Evolutionary conservation across 208 protist species (phyloP), one percentile per base, ranked within the genome.

Genomic region (Crithidia fasciculata): DNA sequence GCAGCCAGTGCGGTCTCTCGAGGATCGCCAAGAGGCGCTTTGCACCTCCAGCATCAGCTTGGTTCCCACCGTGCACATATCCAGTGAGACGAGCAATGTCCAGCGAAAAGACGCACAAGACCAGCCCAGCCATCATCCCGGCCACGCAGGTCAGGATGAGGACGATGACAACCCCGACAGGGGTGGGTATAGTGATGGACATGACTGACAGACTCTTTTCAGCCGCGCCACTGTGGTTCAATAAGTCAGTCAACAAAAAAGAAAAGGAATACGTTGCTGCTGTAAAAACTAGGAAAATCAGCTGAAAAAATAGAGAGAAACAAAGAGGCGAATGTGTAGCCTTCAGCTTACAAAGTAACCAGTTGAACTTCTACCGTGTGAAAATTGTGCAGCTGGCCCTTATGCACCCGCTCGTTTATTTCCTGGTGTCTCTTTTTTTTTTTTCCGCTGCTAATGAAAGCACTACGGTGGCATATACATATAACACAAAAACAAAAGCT

Each of bases 81-180:
- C 69, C 85, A 18, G 66, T 82, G 13, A 93, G 65, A 10, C 85
- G 83, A 47, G 56, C 80, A 16, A 79, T 73, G 64, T 89, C 88
- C 37, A 89, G 73, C 52, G 88, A 88, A 70, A 93, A 90, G n/a
- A 87, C 54, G 52, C 82, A 93, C 49, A 90, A 67, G 50, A 89
- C 81, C 7, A 93, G 73, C 0, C 85, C 85, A 43, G 85, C 80
- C 72, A 86, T 82, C 37, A 80, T 78, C 43, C 82, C 85, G 0
- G 83, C 78, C 45, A 90, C n/a, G 50, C 82, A 67, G n/a, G 75
- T 90, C 39, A 90, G 75, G 12, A 77, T 62, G 55, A 80, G 36
- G n/a, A 90, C 80, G n/a, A 90, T 74, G 36, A 76, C 41, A 41
- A 75, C 64, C 44, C 73, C 83, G 41, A 89, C 19, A 40, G 61